Base-by-base conservation (phyloP, 495 filamentous ascomycete genomes). In the Aspergillus incahuasiensis region DNA sequence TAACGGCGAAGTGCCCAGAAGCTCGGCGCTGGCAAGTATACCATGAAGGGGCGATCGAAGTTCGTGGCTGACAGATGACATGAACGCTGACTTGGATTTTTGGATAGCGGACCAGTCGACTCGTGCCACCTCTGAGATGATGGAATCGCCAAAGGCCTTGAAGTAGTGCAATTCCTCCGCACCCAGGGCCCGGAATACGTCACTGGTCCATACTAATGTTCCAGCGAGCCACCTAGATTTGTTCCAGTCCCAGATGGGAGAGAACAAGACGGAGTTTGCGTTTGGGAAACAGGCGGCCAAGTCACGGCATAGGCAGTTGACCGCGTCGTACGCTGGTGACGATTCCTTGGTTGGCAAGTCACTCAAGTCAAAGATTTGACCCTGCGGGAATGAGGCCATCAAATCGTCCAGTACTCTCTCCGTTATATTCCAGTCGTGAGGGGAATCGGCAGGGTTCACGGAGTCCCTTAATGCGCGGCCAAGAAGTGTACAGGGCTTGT, bases 31-130 rank as follows among this genome's bases (percentile, higher is more conserved):
- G 0, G 81, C 82, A 1, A 88, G 62, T 25, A 88, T 85, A 2
- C 86, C 86, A 57, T 89, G 85, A 9, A 91, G 66, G 0, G 87
- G 87, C 0, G 80, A 86, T 1, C 87, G 79, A 24, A 90, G 70
- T 58, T 91, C 87, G 59, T 91, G 87, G 25, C 82, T 87, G 19
- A 91, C 79, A 16, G 82, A 86, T 0, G 83, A 84, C 32, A 90
- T 83, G 57, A 90, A 86, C 47, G 86, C 85, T 2, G 82, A 79
- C 59, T 91, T 90, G 38, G 79, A 77, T 39, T 69, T 72, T 55
- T 83, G 76, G 16, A 70, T 74, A 16, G 54, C 64, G 13, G 68
- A 67, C 51, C 73, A 76, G 50, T 81, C 70, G 3, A 83, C 60
- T 18, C 81, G 78, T 0, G 78, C 75, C 0, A 87, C 77, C 54